Conservation (phyloP, 352 stramenopile species). For the Globisporangium orthogonon region DNA sequence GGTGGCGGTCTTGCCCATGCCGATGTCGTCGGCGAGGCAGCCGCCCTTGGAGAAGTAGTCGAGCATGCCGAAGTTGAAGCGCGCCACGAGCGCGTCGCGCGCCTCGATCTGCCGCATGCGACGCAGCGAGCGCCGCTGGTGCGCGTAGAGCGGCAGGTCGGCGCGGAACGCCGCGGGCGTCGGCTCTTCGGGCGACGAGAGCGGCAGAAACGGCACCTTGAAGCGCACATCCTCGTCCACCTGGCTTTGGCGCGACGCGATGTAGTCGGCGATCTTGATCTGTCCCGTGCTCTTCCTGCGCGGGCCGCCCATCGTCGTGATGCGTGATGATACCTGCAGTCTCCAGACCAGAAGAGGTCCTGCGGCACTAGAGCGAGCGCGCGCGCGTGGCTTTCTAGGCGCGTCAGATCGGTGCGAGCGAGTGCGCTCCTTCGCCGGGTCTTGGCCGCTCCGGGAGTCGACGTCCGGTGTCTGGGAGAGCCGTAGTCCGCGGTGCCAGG, state of each 20-base stretch:
- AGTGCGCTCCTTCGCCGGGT: too few species aligned
- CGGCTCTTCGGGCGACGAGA: constrained; percentile 53
- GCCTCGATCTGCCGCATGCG: constrained; percentile 81
- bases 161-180: constrained; percentile 49
- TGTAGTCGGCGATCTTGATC: constrained; percentile 51
- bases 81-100: constrained; percentile 47
- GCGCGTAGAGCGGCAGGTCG: constrained; percentile 54
- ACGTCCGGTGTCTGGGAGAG: too few species aligned
- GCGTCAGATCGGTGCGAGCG: too few species aligned
- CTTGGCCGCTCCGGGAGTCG: too few species aligned
- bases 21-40: constrained; percentile 70
- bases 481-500: too few species aligned
- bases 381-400: too few species aligned
- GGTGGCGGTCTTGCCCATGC: constrained; percentile 82
- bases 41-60: constrained; percentile 71
- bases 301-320: not conserved
- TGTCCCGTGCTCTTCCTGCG: constrained; percentile 24
- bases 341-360: too few species aligned
- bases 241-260: constrained; percentile 21
- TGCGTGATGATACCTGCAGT: too few species aligned
- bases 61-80: constrained; percentile 71
- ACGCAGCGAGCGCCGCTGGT: constrained; percentile 80
- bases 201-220: constrained; percentile 79
- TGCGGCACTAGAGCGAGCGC: too few species aligned
- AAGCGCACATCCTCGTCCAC: constrained; percentile 65